phyloP scores from a whole-genome alignment of 139 green algal genomes.

The Chlorella sp. region DNA sequence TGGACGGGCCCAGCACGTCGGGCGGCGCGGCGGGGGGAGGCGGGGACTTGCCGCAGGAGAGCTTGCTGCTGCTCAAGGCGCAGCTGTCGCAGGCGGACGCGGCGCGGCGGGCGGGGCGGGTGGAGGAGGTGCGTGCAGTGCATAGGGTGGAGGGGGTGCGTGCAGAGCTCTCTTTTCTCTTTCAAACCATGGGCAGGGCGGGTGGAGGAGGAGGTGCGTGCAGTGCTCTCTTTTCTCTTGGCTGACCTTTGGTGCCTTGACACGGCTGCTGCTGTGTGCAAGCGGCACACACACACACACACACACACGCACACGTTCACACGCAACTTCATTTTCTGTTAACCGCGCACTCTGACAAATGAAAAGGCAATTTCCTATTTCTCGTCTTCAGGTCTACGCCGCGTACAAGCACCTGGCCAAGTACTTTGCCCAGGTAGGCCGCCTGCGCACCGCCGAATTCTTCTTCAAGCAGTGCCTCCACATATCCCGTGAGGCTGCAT shows the following conservation, averaged over 20 bases:
- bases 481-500: conserved; percentile 5
- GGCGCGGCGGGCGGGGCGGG: conserved; percentile 5
- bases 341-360: background rate
- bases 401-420: conserved; percentile 38
- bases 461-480: conserved; percentile 41
- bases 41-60: conserved; percentile 26
- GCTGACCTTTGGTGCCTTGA: background rate
- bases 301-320: background rate
- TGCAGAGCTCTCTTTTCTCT: background rate
- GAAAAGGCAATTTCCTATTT: too few species aligned
- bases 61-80: conserved; percentile 31
- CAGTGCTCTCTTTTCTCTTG: too few species aligned
- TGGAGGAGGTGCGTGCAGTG: conserved; percentile 2
- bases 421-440: conserved; percentile 40
- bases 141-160: background rate
- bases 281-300: background rate
- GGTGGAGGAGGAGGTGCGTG: too few species aligned
- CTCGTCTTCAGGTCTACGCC: conserved; percentile 26
- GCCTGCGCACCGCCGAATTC: conserved; percentile 34
- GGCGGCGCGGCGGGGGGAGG: background rate
- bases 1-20: background rate
- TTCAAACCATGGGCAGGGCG: too few species aligned
- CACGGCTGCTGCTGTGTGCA: background rate
- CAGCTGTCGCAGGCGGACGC: conserved; percentile 40
- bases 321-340: background rate